Conservation (phyloP, 148 eudicot species). For the Rhododendron molle region DNA sequence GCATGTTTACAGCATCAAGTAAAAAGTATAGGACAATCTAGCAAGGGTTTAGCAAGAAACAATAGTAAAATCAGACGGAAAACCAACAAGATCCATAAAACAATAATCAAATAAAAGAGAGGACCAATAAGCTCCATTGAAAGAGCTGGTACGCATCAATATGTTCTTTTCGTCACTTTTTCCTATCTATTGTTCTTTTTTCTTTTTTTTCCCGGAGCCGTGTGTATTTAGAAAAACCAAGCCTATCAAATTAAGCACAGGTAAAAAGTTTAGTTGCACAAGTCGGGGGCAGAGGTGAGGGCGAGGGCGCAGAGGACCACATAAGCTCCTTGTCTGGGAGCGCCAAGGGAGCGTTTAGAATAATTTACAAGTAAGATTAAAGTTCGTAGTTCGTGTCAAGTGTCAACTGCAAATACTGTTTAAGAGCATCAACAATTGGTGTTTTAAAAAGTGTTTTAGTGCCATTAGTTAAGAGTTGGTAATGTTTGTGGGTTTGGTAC, state of each 20-base stretch:
- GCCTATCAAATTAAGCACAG: neutral
- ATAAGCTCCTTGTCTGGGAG: neutral
- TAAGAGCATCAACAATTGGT: neutral
- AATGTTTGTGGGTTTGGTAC: neutral
- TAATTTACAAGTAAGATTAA: neutral
- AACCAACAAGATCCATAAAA: neutral
- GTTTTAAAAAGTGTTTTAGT: neutral
- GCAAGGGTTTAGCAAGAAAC: neutral
- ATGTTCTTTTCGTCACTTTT: neutral
- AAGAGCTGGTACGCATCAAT: neutral
- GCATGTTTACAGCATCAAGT: neutral
- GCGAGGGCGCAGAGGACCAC: neutral
- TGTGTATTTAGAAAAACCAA: neutral
- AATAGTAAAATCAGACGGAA: neutral
- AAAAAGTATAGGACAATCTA: neutral
- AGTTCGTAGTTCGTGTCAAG: neutral
- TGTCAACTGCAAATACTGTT: neutral
- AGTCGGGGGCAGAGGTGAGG: neutral
- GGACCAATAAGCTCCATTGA: neutral
- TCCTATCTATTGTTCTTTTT: neutral
- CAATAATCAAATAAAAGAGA: neutral
- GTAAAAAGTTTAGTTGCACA: neutral
- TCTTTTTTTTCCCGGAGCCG: neutral
- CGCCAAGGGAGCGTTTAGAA: neutral
- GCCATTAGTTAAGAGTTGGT: neutral